These are phyloP conservation scores for Umbelopsis vinacea DNA, from an alignment of 192 early-diverging fungal genomes.

Conservation along the genomic window DNA sequence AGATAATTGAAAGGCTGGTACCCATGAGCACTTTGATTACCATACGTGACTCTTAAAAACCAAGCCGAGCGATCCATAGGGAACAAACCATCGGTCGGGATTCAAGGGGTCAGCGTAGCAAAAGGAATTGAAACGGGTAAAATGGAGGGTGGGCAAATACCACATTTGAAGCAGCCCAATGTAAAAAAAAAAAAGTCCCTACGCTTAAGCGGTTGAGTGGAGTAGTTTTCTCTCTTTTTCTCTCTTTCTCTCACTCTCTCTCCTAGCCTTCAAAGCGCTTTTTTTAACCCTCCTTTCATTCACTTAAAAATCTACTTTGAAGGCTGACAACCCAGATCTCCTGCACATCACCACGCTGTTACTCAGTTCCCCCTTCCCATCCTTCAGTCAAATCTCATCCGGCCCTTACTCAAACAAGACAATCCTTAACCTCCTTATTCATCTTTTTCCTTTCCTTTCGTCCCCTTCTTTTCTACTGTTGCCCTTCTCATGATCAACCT, in stretches of 20 bases:
- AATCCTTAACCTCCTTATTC: slow-evolving; percentile 2
- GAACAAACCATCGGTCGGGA: too few relatives aligned
- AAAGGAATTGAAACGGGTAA: too few relatives aligned
- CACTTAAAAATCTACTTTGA: slow-evolving; percentile 23
- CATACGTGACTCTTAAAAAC: too few relatives aligned
- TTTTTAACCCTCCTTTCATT: slow-evolving; percentile 27
- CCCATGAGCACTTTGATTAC: too few relatives aligned
- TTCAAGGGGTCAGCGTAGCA: too few relatives aligned
- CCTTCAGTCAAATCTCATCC: background rate
- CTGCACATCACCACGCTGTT: slow-evolving; percentile 11
- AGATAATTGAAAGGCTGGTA: too few relatives aligned
- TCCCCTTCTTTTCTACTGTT: slow-evolving; percentile 5
- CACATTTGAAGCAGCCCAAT: background rate
- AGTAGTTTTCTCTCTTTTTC: background rate
- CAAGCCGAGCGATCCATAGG: too few relatives aligned
- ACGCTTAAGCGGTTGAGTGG: too few relatives aligned
- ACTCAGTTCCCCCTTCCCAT: background rate
- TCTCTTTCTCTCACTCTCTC: slow-evolving; percentile 1
- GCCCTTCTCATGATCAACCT: slow-evolving; percentile 17
- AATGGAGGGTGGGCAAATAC: background rate
- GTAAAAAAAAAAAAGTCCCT: too few relatives aligned
- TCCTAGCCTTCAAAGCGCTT: background rate
- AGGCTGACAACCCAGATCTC: background rate
- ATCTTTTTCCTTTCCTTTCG: slow-evolving; percentile 10
- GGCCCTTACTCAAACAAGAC: slow-evolving; percentile 5